Evolutionary conservation across 441 rosid species (phyloP).

Genomic region (Populus hybrid): DNA sequence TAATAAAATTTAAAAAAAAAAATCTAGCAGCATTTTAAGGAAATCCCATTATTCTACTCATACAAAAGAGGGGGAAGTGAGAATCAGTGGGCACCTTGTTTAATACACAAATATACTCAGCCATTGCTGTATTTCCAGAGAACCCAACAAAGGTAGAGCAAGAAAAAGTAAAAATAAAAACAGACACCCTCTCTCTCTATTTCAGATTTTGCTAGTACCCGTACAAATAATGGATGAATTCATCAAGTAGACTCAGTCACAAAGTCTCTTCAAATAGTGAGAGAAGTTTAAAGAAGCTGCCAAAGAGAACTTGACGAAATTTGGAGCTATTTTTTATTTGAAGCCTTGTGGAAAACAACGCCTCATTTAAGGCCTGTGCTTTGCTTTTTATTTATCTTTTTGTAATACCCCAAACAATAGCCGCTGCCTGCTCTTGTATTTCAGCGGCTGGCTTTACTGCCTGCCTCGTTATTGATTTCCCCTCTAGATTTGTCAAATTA

Average conservation of each 20-base stretch:
- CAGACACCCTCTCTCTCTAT: not conserved
- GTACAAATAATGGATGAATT: not conserved
- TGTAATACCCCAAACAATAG: not conserved
- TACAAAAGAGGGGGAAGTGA: not conserved
- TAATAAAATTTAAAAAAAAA: not conserved
- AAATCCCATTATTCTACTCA: not conserved
- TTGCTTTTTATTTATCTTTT: not conserved
- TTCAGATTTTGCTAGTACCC: not conserved
- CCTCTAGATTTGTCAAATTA: not conserved
- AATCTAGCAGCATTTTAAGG: not conserved
- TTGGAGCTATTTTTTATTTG: not conserved
- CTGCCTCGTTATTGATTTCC: not conserved
- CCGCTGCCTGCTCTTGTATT: not conserved
- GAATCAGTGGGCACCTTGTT: slow-evolving; percentile 44
- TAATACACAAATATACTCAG: slow-evolving; percentile 50
- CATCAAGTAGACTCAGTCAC: not conserved
- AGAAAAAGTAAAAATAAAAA: not conserved
- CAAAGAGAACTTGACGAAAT: not conserved
- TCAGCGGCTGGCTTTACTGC: not conserved
- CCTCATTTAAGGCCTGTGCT: not conserved
- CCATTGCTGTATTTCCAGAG: slow-evolving; percentile 36
- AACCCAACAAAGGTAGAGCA: slow-evolving; percentile 7
- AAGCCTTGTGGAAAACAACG: slow-evolving; percentile 16
- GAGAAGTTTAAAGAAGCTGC: not conserved
- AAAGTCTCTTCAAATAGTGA: not conserved